Conservation (phyloP, 2,329 filamentous ascomycete genomes). For the Fusarium nodosum region DNA sequence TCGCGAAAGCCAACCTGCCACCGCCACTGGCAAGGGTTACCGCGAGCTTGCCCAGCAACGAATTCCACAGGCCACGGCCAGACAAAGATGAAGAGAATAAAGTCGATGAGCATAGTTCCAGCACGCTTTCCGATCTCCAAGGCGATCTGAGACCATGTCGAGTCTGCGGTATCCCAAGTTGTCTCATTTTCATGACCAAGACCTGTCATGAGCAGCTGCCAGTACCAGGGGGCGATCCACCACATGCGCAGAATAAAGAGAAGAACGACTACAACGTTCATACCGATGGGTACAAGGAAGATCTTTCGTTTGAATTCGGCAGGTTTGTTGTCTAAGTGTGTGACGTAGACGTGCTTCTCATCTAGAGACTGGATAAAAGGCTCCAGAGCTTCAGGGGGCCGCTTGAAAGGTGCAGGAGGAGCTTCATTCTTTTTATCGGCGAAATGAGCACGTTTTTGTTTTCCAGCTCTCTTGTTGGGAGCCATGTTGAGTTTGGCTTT, state of each 20-base stretch:
- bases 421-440: constrained; percentile 49
- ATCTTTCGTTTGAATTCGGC: constrained; percentile 82
- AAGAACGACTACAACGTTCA: constrained; percentile 77
- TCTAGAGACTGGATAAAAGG: constrained; percentile 77
- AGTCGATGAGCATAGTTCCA: constrained; percentile 79
- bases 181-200: constrained; percentile 76
- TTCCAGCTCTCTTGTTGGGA: constrained; percentile 54
- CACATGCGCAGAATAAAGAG: constrained; percentile 78
- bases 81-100: constrained; percentile 74
- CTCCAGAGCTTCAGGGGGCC: constrained; percentile 71
- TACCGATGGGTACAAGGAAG: constrained; percentile 81
- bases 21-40: constrained; percentile 80
- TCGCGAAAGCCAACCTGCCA: constrained; percentile 80
- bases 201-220: constrained; percentile 72
- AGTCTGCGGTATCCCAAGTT: constrained; percentile 70
- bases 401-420: constrained; percentile 76
- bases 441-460: constrained; percentile 49
- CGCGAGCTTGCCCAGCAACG: constrained; percentile 69
- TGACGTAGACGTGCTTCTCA: constrained; percentile 81
- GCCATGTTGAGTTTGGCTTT: constrained; percentile 47
- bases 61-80: constrained; percentile 83
- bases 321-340: constrained; percentile 82
- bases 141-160: constrained; percentile 69
- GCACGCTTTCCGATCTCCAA: constrained; percentile 72
- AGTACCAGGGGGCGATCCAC: constrained; percentile 79